A percentile compares a stretch with the other conserved stretches of the same genome.
phyloP scores from a whole-genome alignment of 2,329 filamentous ascomycete species.

The Cucurbitaria berberidis region DNA sequence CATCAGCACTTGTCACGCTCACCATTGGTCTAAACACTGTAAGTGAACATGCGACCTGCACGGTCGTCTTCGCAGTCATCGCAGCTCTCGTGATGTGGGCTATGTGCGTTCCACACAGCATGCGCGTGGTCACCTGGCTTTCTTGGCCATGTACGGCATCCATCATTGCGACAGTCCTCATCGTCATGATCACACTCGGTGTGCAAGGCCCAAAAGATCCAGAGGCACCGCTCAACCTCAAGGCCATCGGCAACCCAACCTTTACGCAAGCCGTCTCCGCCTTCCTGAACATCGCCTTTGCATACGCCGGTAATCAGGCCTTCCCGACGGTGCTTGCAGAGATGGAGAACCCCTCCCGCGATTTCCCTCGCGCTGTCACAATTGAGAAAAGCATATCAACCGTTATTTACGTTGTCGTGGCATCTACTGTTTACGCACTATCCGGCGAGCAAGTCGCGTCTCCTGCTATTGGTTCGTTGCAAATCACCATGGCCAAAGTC shows the following conservation, averaged over 20 bases:
- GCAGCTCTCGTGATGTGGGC: constrained; percentile 36
- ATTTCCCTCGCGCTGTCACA: constrained; percentile 33
- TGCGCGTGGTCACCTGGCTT: constrained; percentile 38
- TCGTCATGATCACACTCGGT: constrained; percentile 36
- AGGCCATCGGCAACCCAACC: constrained; percentile 27
- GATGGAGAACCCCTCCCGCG: constrained; percentile 34
- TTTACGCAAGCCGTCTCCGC: constrained; percentile 32
- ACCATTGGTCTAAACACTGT: constrained; percentile 38
- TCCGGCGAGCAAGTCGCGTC: constrained; percentile 34
- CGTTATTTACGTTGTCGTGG: constrained; percentile 30
- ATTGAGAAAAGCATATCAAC: constrained; percentile 35
- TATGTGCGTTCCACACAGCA: constrained; percentile 33
- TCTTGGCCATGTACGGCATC: constrained; percentile 35
- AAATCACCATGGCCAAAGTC: constrained; percentile 30
- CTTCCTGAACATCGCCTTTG: constrained; percentile 37
- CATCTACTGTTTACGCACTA: constrained; percentile 30
- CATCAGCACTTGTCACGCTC: constrained; percentile 35
- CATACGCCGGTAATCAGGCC: constrained; percentile 37
- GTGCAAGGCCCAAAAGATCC: constrained; percentile 30
- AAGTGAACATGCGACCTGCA: constrained; percentile 37
- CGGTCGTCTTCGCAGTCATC: constrained; percentile 33
- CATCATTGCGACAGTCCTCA: constrained; percentile 28
- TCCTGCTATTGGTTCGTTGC: constrained; percentile 31
- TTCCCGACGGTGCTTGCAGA: constrained; percentile 36
- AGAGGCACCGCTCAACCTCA: constrained; percentile 28